Base-by-base conservation (phyloP, 208 protist genomes). In the Crithidia thermophila region DNA sequence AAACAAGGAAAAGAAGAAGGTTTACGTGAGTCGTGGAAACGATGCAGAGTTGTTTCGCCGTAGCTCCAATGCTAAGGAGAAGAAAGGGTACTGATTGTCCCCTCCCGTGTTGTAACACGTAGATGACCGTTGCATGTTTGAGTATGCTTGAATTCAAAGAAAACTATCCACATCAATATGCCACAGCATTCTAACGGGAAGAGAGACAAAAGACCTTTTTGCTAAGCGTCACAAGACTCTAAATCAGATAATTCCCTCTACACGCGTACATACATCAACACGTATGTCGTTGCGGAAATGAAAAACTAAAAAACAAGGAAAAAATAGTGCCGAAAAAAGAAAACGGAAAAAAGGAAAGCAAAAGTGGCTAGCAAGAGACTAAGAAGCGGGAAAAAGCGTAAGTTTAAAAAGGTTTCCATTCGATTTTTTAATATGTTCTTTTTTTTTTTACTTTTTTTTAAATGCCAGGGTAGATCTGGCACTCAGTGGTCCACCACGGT, bases 401-500 rank as follows among this genome's bases (percentile, higher is more conserved):
- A n/a, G n/a, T n/a, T n/a, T n/a, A n/a, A n/a, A n/a, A n/a, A n/a
- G n/a, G n/a, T n/a, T n/a, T n/a, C n/a, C n/a, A n/a, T n/a, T n/a
- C n/a, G n/a, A n/a, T n/a, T n/a, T n/a, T n/a, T n/a, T n/a, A n/a
- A n/a, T n/a, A n/a, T n/a, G n/a, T n/a, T 49, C 37, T 52, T 1
- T 30, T 11, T 33, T 43, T 33, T 52, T 4, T 27, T 30, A 11
- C 43, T 39, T 21, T 49, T 63, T 9, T 39, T 34, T 58, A 76
- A n/a, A 30, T 11, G 55, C 45, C 68, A 52, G 68, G 49, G 56
- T 70, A 76, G 14, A 85, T 39, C 34, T 75, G 49, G 28, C 79
- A 81, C 23, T 76, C 71, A 23, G 33, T 65, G 14, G 75, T 79
- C 71, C 79, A 85, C 23, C 50, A 21, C 53, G 56, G 63, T 40